Conservation (phyloP, 2,329 filamentous ascomycete genomes). For the Xylariaceae sp. region DNA sequence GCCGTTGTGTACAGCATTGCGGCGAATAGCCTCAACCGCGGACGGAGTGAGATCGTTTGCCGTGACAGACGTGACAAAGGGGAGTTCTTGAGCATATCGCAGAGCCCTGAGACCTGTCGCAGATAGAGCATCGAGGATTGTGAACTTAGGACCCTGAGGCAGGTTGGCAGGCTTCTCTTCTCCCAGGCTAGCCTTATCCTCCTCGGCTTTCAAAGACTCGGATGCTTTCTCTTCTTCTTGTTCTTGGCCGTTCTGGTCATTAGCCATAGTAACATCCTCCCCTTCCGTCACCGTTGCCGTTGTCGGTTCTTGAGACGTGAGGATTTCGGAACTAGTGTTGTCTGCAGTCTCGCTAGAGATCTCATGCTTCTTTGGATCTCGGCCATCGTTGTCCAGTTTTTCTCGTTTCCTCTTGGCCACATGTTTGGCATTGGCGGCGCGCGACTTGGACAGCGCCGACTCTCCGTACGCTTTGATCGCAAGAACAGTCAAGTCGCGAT, state of each 20-base stretch:
- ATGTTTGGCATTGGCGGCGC: conserved; percentile 37
- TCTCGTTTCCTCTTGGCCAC: conserved; percentile 24
- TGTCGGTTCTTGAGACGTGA: conserved; percentile 2
- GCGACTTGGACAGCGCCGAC: conserved; percentile 49
- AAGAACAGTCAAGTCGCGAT: conserved; percentile 88
- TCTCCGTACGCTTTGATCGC: conserved; percentile 87
- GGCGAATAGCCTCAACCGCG: conserved; percentile 74
- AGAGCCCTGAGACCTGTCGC: conserved; percentile 88
- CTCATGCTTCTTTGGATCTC: conserved; percentile 20
- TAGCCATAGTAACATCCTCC: conserved; percentile 14
- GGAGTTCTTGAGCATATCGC: conserved; percentile 87
- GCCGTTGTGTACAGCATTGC: conserved; percentile 81
- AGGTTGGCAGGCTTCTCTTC: conserved; percentile 14
- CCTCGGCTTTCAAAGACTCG: conserved; percentile 10
- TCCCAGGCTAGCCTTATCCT: conserved; percentile 7
- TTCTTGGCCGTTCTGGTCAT: conserved; percentile 11
- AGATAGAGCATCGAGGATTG: conserved; percentile 91
- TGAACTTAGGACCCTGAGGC: conserved; percentile 50
- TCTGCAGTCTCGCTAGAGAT: conserved; percentile 7
- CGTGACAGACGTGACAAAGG: conserved; percentile 74
- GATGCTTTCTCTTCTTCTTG: conserved; percentile 4
- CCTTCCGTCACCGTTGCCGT: conserved; percentile 4
- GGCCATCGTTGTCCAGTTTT: conserved; percentile 10
- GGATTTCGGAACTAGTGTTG: conserved; percentile 1
- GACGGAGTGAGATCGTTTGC: conserved; percentile 83